Evolutionary conservation across 2,329 filamentous ascomycete species (phyloP).

Genomic region (Trichoderma atrobrunneum): DNA sequence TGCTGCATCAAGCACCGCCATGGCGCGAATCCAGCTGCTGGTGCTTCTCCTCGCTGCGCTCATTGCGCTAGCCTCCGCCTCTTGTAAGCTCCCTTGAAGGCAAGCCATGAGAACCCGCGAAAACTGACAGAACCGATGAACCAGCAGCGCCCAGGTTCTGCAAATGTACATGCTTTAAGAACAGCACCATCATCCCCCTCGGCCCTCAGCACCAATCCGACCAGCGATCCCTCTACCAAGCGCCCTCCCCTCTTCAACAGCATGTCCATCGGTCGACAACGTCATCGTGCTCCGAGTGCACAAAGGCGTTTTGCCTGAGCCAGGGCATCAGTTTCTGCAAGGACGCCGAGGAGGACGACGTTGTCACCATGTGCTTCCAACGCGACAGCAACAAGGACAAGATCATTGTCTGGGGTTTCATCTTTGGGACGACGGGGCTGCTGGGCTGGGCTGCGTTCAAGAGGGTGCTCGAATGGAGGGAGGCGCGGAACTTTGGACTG

Average conservation of each 20-base stretch:
- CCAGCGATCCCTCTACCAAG: slow-evolving; percentile 20
- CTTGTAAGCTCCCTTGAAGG: slow-evolving; percentile 36
- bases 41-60: slow-evolving; percentile 38
- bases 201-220: slow-evolving; percentile 41
- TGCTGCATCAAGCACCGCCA: slow-evolving; percentile 25
- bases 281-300: slow-evolving; percentile 58
- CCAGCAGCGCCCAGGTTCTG: slow-evolving; percentile 62
- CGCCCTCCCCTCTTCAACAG: background rate
- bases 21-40: slow-evolving; percentile 41
- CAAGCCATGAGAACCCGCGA: background rate
- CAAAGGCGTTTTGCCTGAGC: slow-evolving; percentile 61
- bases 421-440: slow-evolving; percentile 56
- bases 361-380: slow-evolving; percentile 63
- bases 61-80: slow-evolving; percentile 38
- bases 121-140: background rate
- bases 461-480: slow-evolving; percentile 44
- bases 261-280: slow-evolving; percentile 37
- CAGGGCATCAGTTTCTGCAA: slow-evolving; percentile 63
- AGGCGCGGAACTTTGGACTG: slow-evolving; percentile 31
- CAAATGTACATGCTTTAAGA: slow-evolving; percentile 69
- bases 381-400: slow-evolving; percentile 65
- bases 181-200: slow-evolving; percentile 64
- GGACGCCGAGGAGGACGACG: slow-evolving; percentile 59
- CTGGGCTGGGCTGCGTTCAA: slow-evolving; percentile 58
- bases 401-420: slow-evolving; percentile 64